Evolutionary conservation across 2,329 filamentous ascomycete species (phyloP).

Genomic region (Ramularia collo-cygni): DNA sequence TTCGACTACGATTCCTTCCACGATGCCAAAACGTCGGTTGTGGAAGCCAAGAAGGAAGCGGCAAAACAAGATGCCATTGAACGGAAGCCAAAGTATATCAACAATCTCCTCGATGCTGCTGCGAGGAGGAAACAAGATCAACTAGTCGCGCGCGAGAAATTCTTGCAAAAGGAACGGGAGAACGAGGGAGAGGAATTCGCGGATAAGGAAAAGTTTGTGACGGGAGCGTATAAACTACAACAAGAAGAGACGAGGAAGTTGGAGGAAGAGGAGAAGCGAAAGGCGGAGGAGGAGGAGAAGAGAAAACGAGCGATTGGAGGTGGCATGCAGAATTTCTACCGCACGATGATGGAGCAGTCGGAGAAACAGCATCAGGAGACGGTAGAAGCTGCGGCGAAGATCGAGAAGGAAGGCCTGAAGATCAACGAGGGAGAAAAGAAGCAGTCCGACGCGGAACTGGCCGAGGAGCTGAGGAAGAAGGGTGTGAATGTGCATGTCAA

Average conservation of each 20-base stretch:
- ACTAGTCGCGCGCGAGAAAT: slow-evolving; percentile 71
- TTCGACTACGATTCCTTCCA: slow-evolving; percentile 84
- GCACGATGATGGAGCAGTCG: slow-evolving; percentile 62
- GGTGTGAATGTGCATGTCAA: slow-evolving; percentile 63
- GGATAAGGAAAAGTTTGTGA: slow-evolving; percentile 82
- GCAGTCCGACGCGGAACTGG: slow-evolving; percentile 54
- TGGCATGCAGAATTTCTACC: slow-evolving; percentile 69
- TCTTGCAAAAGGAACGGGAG: slow-evolving; percentile 68
- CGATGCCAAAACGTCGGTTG: slow-evolving; percentile 59
- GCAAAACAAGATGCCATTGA: slow-evolving; percentile 49
- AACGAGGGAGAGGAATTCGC: slow-evolving; percentile 74
- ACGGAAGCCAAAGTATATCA: slow-evolving; percentile 72
- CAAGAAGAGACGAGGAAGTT: slow-evolving; percentile 65
- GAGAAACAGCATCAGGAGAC: slow-evolving; percentile 64
- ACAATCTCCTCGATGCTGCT: slow-evolving; percentile 63
- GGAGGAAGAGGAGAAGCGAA: slow-evolving; percentile 63
- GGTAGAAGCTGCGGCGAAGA: slow-evolving; percentile 55
- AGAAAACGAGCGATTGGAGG: slow-evolving; percentile 54
- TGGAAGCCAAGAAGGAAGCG: slow-evolving; percentile 50
- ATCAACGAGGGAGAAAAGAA: slow-evolving; percentile 30
- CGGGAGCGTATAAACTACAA: slow-evolving; percentile 72
- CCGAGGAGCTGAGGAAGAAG: slow-evolving; percentile 58
- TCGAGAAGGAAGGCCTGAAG: slow-evolving; percentile 30
- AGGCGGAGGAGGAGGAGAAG: slow-evolving; percentile 59
- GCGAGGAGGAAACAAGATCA: slow-evolving; percentile 72